These are phyloP conservation scores for Eragrostis nindensis DNA, from an alignment of 176 grass and related monocot genomes.

Conservation along the genomic window DNA sequence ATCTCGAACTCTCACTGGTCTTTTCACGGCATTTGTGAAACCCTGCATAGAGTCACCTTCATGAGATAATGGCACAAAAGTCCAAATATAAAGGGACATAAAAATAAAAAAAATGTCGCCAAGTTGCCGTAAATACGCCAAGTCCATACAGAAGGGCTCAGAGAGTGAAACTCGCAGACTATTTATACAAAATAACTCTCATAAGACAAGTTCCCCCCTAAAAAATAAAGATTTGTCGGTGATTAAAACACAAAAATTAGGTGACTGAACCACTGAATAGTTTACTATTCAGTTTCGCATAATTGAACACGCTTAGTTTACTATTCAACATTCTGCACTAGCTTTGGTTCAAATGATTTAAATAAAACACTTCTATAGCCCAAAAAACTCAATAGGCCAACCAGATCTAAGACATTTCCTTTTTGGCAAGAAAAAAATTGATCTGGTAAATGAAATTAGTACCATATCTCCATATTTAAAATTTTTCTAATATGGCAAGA, in stretches of 20 bases:
- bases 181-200: background rate
- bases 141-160: background rate
- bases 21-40: slow-evolving; percentile 98
- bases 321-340: background rate
- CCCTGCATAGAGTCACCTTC: slow-evolving; percentile 61
- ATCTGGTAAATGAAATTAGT: no score
- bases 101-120: background rate
- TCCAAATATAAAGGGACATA: slow-evolving; percentile 20
- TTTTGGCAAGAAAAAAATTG: background rate
- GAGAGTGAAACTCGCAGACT: background rate
- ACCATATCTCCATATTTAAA: no score
- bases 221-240: background rate
- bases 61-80: slow-evolving; percentile 21
- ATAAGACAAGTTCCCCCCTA: background rate
- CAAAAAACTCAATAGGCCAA: background rate
- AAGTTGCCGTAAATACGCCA: background rate
- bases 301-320: background rate
- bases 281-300: background rate
- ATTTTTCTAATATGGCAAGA: background rate
- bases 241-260: background rate
- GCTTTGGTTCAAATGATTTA: background rate
- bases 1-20: slow-evolving; percentile 79
- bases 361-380: background rate
- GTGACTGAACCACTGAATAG: background rate
- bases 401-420: background rate